phyloP scores from a whole-genome alignment of 768 basidiomycete genomes.

The Chiua virens region DNA sequence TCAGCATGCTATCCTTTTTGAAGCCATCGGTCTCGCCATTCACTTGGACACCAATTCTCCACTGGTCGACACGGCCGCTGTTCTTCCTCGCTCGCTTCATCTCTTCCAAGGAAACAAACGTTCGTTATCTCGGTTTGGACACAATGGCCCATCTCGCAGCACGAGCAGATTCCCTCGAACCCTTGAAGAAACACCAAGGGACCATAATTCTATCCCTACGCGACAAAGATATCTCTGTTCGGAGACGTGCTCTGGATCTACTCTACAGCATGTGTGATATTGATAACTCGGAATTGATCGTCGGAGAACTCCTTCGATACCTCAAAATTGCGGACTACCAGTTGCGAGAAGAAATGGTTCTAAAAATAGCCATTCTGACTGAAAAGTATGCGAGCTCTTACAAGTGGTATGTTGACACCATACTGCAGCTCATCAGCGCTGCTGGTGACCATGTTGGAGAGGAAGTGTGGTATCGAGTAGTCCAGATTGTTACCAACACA shows the following conservation, averaged over 20 bases:
- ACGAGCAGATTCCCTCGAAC: constrained; percentile 84
- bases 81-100: constrained; percentile 94
- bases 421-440: constrained; percentile 91
- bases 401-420: constrained; percentile 99
- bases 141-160: constrained; percentile 98
- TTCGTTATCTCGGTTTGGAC: constrained; percentile 94
- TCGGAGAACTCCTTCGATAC: constrained; percentile 92
- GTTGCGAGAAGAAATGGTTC: constrained; percentile 96
- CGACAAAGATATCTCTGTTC: constrained; percentile 96
- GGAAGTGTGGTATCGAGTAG: constrained; percentile 99
- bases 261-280: constrained; percentile 99
- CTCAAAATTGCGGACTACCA: constrained; percentile 96
- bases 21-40: constrained; percentile 95
- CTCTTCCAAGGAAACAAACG: constrained; percentile 97
- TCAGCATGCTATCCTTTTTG: constrained; percentile 96
- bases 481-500: constrained; percentile 98
- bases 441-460: constrained; percentile 99
- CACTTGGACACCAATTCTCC: constrained; percentile 91
- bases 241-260: constrained; percentile 90
- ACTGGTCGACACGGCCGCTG: constrained; percentile 83
- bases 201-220: constrained; percentile 94
- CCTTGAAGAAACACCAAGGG: constrained; percentile 93
- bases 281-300: constrained; percentile 95
- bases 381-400: constrained; percentile 97
- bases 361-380: constrained; percentile 98